Conservation (phyloP, 768 basidiomycete species). For the Xanthoconium purpureum region DNA sequence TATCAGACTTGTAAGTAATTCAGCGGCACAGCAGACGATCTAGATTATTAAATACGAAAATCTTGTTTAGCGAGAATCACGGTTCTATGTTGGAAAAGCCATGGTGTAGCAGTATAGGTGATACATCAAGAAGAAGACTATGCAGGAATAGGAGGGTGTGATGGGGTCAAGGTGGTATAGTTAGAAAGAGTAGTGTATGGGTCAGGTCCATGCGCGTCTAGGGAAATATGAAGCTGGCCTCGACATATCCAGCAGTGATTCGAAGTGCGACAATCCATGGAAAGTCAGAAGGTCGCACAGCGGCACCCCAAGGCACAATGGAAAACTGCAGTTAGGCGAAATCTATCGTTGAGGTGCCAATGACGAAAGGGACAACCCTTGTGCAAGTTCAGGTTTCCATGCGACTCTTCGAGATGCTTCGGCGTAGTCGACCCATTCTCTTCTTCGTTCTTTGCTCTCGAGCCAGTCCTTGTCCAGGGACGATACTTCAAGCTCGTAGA, state of each 20-base stretch:
- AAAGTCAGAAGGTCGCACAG: slow-evolving; percentile 12
- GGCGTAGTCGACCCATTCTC: slow-evolving; percentile 88
- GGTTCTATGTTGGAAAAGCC: slow-evolving; percentile 27
- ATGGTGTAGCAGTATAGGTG: slow-evolving; percentile 20
- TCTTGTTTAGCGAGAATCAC: slow-evolving; percentile 18
- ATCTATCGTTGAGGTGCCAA: slow-evolving; percentile 56
- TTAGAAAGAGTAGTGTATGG: slow-evolving; percentile 29
- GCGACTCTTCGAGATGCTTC: slow-evolving; percentile 71
- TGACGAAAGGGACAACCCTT: slow-evolving; percentile 70
- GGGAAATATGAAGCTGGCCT: slow-evolving; percentile 17
- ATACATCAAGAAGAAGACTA: slow-evolving; percentile 33
- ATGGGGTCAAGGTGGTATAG: slow-evolving; percentile 28
- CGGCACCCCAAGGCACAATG: slow-evolving; percentile 7
- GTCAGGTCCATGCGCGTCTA: slow-evolving; percentile 23
- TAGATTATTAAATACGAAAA: slow-evolving; percentile 26
- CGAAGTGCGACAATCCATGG: slow-evolving; percentile 8
- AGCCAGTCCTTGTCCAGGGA: slow-evolving; percentile 78
- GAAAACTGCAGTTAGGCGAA: slow-evolving; percentile 1
- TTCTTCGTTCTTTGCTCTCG: slow-evolving; percentile 71
- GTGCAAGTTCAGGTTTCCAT: slow-evolving; percentile 84
- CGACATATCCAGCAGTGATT: slow-evolving; percentile 12
- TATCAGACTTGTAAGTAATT: slow-evolving; percentile 10
- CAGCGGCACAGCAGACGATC: slow-evolving; percentile 20
- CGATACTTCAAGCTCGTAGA: slow-evolving; percentile 84
- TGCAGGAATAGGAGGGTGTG: slow-evolving; percentile 24